Conservation (phyloP, 2,329 filamentous ascomycete species). For the Ophiostoma populinum region DNA sequence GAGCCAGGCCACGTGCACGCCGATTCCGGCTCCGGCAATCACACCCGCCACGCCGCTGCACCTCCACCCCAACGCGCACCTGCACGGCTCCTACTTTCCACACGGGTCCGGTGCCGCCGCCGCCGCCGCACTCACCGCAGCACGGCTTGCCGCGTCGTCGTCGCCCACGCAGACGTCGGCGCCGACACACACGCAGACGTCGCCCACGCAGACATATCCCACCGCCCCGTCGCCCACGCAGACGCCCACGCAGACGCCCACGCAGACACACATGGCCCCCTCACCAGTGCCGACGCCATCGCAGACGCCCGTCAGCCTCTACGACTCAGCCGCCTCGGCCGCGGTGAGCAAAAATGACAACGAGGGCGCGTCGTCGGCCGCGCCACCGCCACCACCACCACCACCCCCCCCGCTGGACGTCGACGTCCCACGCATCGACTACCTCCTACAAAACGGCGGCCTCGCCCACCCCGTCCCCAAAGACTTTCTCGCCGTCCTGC, state of each 20-base stretch:
- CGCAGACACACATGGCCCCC: neutral
- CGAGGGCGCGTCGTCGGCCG: slow-evolving; percentile 10
- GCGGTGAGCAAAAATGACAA: slow-evolving; percentile 1
- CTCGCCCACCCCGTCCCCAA: slow-evolving; percentile 54
- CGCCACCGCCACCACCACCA: slow-evolving; percentile 45
- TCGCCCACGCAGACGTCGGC: too few relatives aligned
- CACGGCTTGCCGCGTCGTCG: too few relatives aligned
- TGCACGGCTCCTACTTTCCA: too few relatives aligned
- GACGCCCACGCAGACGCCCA: too few relatives aligned
- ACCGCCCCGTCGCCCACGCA: too few relatives aligned
- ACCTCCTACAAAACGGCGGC: slow-evolving; percentile 78
- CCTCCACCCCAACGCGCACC: neutral
- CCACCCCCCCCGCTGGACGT: slow-evolving; percentile 60
- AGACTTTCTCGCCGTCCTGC: slow-evolving; percentile 50
- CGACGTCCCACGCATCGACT: slow-evolving; percentile 72
- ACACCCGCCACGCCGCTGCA: neutral
- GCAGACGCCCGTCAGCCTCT: slow-evolving; percentile 2
- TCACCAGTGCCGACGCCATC: slow-evolving; percentile 2
- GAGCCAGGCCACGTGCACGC: slow-evolving; percentile 35
- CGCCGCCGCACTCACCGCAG: too few relatives aligned
- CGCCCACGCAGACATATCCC: too few relatives aligned
- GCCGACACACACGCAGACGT: too few relatives aligned
- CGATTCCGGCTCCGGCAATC: too few relatives aligned
- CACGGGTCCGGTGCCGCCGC: too few relatives aligned
- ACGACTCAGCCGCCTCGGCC: slow-evolving; percentile 4